A percentile compares a stretch with the other conserved stretches of the same genome.
These are phyloP conservation scores for Xylariales sp. DNA, from an alignment of 2,329 filamentous ascomycete genomes.

Conservation along the genomic window DNA sequence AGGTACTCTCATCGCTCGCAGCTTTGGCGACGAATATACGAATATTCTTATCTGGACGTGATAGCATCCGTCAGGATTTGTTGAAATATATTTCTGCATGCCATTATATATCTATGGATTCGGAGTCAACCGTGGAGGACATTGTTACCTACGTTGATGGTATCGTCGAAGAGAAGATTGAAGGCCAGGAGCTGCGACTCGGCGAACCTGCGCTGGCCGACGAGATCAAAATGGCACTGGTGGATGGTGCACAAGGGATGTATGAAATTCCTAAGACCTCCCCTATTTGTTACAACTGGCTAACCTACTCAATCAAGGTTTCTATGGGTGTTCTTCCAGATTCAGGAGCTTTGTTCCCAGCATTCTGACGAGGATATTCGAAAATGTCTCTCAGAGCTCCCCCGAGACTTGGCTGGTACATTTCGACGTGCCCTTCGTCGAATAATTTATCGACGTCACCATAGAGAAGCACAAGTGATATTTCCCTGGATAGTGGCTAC, in stretches of 20 bases:
- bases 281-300: neutral
- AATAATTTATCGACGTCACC: conserved; percentile 15
- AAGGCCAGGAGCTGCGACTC: conserved; percentile 9
- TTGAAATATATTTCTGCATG: conserved; percentile 4
- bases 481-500: conserved; percentile 28
- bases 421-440: conserved; percentile 20
- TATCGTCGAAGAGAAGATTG: conserved; percentile 10
- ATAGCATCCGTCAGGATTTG: conserved; percentile 10
- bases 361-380: conserved; percentile 17
- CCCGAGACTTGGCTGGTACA: conserved; percentile 23
- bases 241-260: conserved; percentile 25
- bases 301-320: conserved; percentile 12
- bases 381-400: conserved; percentile 22
- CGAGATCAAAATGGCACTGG: conserved; percentile 21
- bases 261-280: too few species aligned
- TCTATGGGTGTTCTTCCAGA: conserved; percentile 14
- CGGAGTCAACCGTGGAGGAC: conserved; percentile 9
- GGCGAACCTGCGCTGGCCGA: conserved; percentile 10
- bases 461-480: conserved; percentile 14
- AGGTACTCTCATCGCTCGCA: conserved; percentile 12
- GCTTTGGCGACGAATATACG: conserved; percentile 8
- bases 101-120: conserved; percentile 10
- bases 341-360: conserved; percentile 12
- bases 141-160: conserved; percentile 15
- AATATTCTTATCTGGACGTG: conserved; percentile 6